phyloP scores from a whole-genome alignment of 495 filamentous ascomycete genomes.

The Podospora appendiculata region DNA sequence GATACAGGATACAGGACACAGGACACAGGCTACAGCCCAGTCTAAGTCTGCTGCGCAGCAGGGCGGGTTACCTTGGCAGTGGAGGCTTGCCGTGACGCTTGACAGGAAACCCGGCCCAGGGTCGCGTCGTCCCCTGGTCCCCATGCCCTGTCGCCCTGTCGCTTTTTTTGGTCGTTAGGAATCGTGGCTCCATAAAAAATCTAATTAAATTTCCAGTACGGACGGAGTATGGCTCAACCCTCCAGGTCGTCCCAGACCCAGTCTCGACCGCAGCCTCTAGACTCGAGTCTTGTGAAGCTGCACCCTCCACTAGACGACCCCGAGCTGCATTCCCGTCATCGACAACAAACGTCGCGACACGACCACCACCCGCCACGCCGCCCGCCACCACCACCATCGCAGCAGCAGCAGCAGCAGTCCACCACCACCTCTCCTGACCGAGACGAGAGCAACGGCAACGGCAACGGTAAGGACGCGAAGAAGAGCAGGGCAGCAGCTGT shows the following conservation, averaged over 20 bases:
- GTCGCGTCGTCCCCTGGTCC: conserved; percentile 25
- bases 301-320: conserved; percentile 9
- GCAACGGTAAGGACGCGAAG: neutral
- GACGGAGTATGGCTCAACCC: conserved; percentile 29
- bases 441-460: conserved; percentile 3
- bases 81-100: no score
- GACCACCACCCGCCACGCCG: no score
- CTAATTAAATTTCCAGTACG: conserved; percentile 33
- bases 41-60: neutral
- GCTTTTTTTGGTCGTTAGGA: conserved; percentile 24
- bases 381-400: no score
- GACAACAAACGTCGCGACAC: no score
- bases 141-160: conserved; percentile 3
- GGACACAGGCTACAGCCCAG: no score
- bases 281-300: conserved; percentile 20
- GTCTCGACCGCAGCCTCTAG: conserved; percentile 23
- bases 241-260: conserved; percentile 22
- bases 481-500: no score
- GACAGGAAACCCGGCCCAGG: conserved; percentile 30
- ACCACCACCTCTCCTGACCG: neutral
- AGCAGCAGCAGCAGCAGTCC: no score
- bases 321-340: no score
- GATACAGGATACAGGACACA: no score
- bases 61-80: conserved; percentile 20
- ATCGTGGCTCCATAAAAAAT: conserved; percentile 35